Conservation (phyloP, 2,329 filamentous ascomycete genomes). For the Fusarium avenaceum region DNA sequence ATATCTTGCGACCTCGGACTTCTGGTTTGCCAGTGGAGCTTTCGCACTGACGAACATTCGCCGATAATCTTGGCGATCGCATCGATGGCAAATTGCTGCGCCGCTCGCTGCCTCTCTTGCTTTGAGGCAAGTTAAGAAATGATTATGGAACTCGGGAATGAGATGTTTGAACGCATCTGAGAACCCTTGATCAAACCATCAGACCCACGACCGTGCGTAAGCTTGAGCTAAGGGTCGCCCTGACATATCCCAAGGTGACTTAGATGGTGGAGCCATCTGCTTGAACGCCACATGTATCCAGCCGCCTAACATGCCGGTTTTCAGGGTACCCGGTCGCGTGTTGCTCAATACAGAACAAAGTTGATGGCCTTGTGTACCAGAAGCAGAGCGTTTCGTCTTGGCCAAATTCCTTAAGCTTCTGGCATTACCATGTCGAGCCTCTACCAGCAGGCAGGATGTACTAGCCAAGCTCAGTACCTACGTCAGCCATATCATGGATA, state of each 20-base stretch:
- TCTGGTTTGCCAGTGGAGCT: slow-evolving; percentile 19
- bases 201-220: slow-evolving; percentile 43
- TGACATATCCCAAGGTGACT: slow-evolving; percentile 38
- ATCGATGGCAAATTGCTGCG: slow-evolving; percentile 29
- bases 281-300: slow-evolving; percentile 46
- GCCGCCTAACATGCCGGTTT: slow-evolving; percentile 43
- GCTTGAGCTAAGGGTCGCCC: slow-evolving; percentile 40
- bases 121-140: slow-evolving; percentile 23
- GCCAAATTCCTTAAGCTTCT: neutral
- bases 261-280: slow-evolving; percentile 44
- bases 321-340: slow-evolving; percentile 28
- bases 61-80: slow-evolving; percentile 13
- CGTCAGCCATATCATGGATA: slow-evolving; percentile 32
- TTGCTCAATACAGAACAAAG: slow-evolving; percentile 10
- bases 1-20: slow-evolving; percentile 36
- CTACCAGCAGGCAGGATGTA: neutral
- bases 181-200: slow-evolving; percentile 37
- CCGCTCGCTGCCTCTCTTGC: slow-evolving; percentile 11
- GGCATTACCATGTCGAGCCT: slow-evolving; percentile 5
- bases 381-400: neutral
- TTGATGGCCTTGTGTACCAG: slow-evolving; percentile 5
- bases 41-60: slow-evolving; percentile 15
- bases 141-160: slow-evolving; percentile 27
- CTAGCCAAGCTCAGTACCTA: slow-evolving; percentile 23
- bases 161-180: slow-evolving; percentile 36